Conservation (phyloP, 345 rosid genomes). For the Melaleuca alternifolia region DNA sequence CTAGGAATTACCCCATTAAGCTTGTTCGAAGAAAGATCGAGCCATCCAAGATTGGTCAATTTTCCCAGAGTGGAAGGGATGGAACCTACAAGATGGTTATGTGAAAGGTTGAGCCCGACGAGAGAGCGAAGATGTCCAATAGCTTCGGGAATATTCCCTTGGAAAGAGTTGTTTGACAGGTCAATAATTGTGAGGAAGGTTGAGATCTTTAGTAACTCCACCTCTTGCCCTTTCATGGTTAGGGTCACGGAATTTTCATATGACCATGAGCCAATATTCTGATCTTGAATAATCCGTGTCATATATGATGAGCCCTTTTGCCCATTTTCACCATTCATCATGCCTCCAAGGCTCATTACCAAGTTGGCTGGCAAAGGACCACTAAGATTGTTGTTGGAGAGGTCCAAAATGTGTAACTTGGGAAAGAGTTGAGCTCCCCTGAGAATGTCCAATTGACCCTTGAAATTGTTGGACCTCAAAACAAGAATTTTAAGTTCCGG, state of each 20-base stretch:
- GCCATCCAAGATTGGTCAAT: neutral
- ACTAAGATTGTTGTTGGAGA: too few species aligned
- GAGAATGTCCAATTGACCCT: too few species aligned
- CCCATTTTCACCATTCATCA: neutral
- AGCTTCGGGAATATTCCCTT: accelerated
- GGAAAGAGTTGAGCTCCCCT: too few species aligned
- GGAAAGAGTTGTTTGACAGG: neutral
- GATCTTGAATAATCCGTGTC: too few species aligned
- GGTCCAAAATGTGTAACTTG: too few species aligned
- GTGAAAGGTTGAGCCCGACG: neutral
- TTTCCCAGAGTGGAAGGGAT: neutral
- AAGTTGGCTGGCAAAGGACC: neutral
- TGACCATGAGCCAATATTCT: too few species aligned
- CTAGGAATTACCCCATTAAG: neutral
- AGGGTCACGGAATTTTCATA: accelerated
- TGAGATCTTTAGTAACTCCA: neutral
- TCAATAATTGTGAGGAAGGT: neutral
- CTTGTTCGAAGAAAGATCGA: neutral
- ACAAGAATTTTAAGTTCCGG: too few species aligned
- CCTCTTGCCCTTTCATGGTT: neutral
- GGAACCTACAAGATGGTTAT: neutral
- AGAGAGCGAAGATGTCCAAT: neutral
- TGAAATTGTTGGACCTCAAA: too few species aligned
- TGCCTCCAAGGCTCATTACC: neutral
- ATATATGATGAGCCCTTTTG: neutral